These are phyloP conservation scores for Panaeolus papilionaceus DNA, from an alignment of 768 basidiomycete genomes.

Conservation along the genomic window DNA sequence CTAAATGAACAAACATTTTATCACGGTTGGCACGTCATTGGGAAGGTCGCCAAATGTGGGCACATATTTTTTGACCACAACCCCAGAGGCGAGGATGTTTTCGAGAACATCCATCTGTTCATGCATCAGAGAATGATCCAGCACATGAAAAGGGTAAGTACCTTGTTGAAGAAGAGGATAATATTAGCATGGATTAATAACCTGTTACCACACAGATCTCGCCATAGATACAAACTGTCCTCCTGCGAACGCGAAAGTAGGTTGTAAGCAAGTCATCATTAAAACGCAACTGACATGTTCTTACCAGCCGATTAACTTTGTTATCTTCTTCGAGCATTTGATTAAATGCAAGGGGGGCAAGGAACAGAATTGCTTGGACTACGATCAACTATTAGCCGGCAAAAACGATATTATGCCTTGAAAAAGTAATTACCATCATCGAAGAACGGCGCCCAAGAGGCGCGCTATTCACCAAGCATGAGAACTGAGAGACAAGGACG, in stretches of 20 bases:
- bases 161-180: slow-evolving; percentile 83
- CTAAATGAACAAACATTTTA: slow-evolving; percentile 57
- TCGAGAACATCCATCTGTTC: slow-evolving; percentile 58
- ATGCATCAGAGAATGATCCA: background rate
- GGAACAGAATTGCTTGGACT: slow-evolving; percentile 83
- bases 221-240: slow-evolving; percentile 78
- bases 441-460: slow-evolving; percentile 79
- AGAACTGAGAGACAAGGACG: slow-evolving; percentile 3
- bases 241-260: slow-evolving; percentile 46
- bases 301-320: slow-evolving; percentile 66
- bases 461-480: slow-evolving; percentile 44
- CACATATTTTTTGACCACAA: slow-evolving; percentile 63
- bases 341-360: slow-evolving; percentile 81
- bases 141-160: slow-evolving; percentile 24
- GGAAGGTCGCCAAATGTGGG: slow-evolving; percentile 64
- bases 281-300: background rate
- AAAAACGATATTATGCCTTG: background rate
- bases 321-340: slow-evolving; percentile 74
- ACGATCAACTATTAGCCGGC: background rate
- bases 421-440: slow-evolving; percentile 56
- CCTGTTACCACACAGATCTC: slow-evolving; percentile 67
- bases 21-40: slow-evolving; percentile 65
- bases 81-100: slow-evolving; percentile 60
- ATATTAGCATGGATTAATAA: slow-evolving; percentile 66
- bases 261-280: background rate